These are phyloP conservation scores for Puya raimondii DNA, from an alignment of 176 grass and related monocot species.

Conservation along the genomic window DNA sequence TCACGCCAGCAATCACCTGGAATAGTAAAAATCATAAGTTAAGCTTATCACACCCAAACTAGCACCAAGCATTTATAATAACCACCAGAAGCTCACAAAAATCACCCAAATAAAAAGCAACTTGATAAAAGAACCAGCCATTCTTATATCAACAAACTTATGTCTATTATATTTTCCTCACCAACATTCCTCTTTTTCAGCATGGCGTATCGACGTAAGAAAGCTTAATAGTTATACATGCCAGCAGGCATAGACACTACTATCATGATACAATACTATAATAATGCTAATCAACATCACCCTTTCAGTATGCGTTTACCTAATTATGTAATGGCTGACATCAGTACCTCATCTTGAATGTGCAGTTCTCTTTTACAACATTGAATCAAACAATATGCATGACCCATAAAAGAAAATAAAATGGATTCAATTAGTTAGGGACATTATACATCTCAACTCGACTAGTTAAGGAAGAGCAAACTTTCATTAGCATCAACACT, in stretches of 20 bases:
- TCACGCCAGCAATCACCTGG: constrained; percentile 88
- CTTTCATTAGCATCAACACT: background rate
- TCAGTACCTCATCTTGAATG: background rate
- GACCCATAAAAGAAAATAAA: background rate
- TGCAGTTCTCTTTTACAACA: background rate
- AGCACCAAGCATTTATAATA: background rate
- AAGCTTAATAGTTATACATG: no score
- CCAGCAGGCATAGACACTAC: background rate
- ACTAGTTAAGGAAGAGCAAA: background rate
- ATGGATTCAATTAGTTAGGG: background rate
- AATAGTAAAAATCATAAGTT: background rate
- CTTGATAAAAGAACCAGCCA: no score
- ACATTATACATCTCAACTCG: background rate
- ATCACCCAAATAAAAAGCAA: no score
- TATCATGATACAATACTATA: background rate
- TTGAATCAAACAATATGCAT: background rate
- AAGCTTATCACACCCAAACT: background rate
- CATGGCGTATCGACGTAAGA: no score
- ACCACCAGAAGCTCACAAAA: background rate
- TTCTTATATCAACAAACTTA: no score
- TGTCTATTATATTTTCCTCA: no score
- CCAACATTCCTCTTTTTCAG: no score
- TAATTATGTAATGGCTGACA: background rate
- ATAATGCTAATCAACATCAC: background rate
- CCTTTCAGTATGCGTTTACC: background rate